Base-by-base conservation (phyloP, 1,284 basidiomycete species). In the Afroboletus lepidellus region DNA sequence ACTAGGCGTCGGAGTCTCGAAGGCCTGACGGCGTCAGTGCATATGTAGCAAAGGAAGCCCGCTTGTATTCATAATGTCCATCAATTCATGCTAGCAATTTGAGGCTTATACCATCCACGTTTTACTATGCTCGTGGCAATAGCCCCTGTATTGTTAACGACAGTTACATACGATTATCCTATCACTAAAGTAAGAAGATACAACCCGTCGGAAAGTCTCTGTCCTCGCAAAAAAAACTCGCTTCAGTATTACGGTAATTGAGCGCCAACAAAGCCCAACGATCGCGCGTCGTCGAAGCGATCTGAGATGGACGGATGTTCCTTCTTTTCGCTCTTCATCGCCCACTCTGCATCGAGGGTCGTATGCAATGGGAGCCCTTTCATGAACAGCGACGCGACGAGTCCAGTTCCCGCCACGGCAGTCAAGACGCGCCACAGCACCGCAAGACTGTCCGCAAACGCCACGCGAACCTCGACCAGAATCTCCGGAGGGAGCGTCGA, bases 1-100 rank as follows among this genome's bases (percentile, higher is more conserved):
- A 83, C 68, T 89, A 79, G 66, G 60, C 36, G 50, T 27, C 11
- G 12, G 29, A 9, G 29, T 30, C 29, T 30, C 11, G 29, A n/a
- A 20, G 41, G 13, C n/a, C 16, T 21, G 29, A 5, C 12, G 41
- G 8, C 18, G 34, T 48, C 41, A 21, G 43, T 29, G 13, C 18
- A 23, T 44, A 38, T 55, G 46, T 56, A 50, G 39, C 48, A 49
- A 20, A 43, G 18, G 29, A 60, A 27, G 33, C 42, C 36, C 20
- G 37, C 27, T 46, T 60, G 60, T 63, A 61, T 56, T 57, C 50
- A 49, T 56, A 54, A 47, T 33, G 20, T 7, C 24, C 23, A 30
- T 18, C 53, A 43, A 54, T 29, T 20, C 33, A 43, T 56, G 46
- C 45, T 23, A 36, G 25, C 29, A 38, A 23, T 55, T 16, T 27